Evolutionary conservation across 2,329 filamentous ascomycete species (phyloP).

Genomic region (Aspergillus novofumigatus): DNA sequence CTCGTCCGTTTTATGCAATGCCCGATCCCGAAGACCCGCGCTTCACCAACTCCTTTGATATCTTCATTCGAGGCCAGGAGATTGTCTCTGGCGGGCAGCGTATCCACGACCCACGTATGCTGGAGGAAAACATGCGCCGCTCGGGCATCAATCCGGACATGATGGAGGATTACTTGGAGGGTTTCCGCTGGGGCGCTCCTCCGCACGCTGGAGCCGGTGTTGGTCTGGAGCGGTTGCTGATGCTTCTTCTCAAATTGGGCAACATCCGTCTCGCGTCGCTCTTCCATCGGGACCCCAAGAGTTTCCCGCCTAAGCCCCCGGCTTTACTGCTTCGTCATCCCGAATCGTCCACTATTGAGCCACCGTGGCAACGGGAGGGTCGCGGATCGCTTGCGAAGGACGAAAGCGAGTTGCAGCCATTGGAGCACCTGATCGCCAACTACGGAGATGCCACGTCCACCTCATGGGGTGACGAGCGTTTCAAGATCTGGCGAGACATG

Average conservation of each 20-base stretch:
- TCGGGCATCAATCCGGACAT: slow-evolving; percentile 72
- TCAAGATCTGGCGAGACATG: slow-evolving; percentile 79
- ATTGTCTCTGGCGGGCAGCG: slow-evolving; percentile 90
- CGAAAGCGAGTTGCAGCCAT: slow-evolving; percentile 59
- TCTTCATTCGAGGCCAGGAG: slow-evolving; percentile 89
- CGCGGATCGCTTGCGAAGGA: slow-evolving; percentile 41
- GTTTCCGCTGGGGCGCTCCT: slow-evolving; percentile 82
- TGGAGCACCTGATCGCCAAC: slow-evolving; percentile 89
- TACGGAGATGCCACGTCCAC: slow-evolving; percentile 94
- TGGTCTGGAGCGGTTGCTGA: slow-evolving; percentile 81
- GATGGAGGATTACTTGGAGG: slow-evolving; percentile 87
- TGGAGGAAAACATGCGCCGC: slow-evolving; percentile 73
- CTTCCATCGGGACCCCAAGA: slow-evolving; percentile 85
- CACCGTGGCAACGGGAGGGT: slow-evolving; percentile 52
- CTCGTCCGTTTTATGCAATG: slow-evolving; percentile 89
- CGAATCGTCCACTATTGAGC: slow-evolving; percentile 75
- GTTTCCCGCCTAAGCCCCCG: slow-evolving; percentile 65
- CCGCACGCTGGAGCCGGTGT: slow-evolving; percentile 89
- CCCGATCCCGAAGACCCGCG: slow-evolving; percentile 67
- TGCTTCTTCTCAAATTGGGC: slow-evolving; percentile 78
- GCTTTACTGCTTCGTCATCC: slow-evolving; percentile 71
- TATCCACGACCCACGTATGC: slow-evolving; percentile 73
- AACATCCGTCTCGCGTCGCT: slow-evolving; percentile 86
- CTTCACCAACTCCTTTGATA: slow-evolving; percentile 89
- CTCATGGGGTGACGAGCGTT: slow-evolving; percentile 86